phyloP scores from a whole-genome alignment of 352 stramenopile species.

The Phytophthora citrophthora region DNA sequence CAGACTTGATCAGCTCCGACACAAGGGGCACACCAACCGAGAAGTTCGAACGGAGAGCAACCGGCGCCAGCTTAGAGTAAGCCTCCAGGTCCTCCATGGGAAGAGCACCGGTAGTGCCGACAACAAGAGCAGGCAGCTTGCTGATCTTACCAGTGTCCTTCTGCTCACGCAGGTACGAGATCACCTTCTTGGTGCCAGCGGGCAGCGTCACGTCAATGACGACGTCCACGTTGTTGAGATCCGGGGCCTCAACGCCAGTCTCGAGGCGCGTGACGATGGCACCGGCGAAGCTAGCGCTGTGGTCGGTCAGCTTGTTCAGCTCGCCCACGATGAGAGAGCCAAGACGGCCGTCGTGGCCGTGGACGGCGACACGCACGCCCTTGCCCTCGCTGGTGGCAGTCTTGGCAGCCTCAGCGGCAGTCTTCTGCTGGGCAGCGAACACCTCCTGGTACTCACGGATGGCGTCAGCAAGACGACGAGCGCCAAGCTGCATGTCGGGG shows the following conservation, averaged over 20 bases:
- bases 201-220: conserved; percentile 84
- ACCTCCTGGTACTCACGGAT: conserved; percentile 70
- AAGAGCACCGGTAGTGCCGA: conserved; percentile 76
- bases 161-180: conserved; percentile 61
- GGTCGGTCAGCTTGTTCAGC: conserved; percentile 55
- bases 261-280: conserved; percentile 65
- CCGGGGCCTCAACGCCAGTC: conserved; percentile 38
- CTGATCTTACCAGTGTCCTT: conserved; percentile 69
- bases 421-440: conserved; percentile 42
- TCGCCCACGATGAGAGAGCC: conserved; percentile 76
- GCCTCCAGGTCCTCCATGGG: conserved; percentile 61
- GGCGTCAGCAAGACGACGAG: conserved; percentile 68
- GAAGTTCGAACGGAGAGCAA: conserved; percentile 87
- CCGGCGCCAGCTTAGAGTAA: conserved; percentile 64
- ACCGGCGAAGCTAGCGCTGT: conserved; percentile 57
- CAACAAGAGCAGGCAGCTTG: conserved; percentile 74
- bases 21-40: conserved; percentile 84
- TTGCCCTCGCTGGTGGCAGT: conserved; percentile 22
- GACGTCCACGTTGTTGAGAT: conserved; percentile 61
- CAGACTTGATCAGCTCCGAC: conserved; percentile 70
- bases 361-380: conserved; percentile 67
- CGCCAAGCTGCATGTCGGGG: conserved; percentile 78
- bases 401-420: conserved; percentile 13
- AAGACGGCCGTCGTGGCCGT: conserved; percentile 72
- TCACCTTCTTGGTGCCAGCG: conserved; percentile 70